Conservation (phyloP, 495 filamentous ascomycete genomes). For the Tuber calosporum region DNA sequence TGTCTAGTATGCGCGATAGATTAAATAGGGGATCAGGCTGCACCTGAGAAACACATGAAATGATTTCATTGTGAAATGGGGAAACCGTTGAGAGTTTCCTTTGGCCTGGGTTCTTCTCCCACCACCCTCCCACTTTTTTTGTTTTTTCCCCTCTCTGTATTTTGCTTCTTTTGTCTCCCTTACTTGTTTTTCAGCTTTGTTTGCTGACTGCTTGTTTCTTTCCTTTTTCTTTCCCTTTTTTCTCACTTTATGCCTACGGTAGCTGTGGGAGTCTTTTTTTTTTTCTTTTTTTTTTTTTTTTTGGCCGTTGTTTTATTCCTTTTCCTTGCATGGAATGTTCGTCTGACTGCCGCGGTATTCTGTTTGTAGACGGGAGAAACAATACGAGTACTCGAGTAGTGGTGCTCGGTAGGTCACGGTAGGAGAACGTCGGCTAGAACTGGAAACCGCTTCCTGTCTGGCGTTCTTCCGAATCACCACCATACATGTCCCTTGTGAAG, state of each 20-base stretch:
- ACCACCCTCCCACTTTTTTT: background rate
- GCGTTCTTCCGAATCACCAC: background rate
- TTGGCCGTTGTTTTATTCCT: background rate
- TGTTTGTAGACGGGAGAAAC: background rate
- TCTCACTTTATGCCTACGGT: background rate
- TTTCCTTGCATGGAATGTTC: background rate
- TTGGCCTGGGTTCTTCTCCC: background rate
- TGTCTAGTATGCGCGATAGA: background rate
- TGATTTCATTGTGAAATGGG: background rate
- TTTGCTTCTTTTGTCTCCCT: background rate
- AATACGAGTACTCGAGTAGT: background rate
- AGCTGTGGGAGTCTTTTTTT: background rate
- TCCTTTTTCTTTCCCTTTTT: background rate
- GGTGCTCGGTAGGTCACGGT: background rate
- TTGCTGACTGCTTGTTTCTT: background rate
- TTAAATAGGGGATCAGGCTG: background rate
- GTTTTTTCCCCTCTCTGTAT: background rate
- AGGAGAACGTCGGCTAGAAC: background rate
- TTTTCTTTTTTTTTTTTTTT: background rate
- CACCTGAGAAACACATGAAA: background rate
- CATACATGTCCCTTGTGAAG: slow-evolving; percentile 9
- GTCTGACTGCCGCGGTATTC: background rate
- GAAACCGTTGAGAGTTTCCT: slow-evolving; percentile 1
- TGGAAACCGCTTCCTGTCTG: background rate
- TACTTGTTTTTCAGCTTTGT: background rate